Percentiles rank a stretch among this genome's conserved stretches.
These are phyloP conservation scores for Stemphylium beticola DNA, from an alignment of 2,329 filamentous ascomycete species.

Conservation along the genomic window DNA sequence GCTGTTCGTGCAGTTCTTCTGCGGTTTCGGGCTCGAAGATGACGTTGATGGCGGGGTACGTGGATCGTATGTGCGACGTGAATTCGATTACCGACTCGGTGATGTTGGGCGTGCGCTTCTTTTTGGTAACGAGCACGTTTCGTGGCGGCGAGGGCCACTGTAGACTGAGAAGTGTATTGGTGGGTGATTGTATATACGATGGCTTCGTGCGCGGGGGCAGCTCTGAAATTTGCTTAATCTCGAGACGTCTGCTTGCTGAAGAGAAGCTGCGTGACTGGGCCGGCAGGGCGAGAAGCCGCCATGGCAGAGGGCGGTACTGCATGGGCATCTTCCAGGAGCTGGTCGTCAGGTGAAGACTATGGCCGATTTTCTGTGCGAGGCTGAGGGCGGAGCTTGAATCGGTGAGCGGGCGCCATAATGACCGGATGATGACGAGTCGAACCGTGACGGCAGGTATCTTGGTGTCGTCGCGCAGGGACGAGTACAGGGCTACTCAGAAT, in stretches of 20 bases:
- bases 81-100: slow-evolving; percentile 65
- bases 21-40: slow-evolving; percentile 83
- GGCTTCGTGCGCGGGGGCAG: slow-evolving; percentile 45
- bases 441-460: not conserved
- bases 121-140: slow-evolving; percentile 73
- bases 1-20: slow-evolving; percentile 68
- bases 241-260: slow-evolving; percentile 24
- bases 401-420: slow-evolving; percentile 21
- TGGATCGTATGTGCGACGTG: slow-evolving; percentile 72
- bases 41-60: slow-evolving; percentile 81
- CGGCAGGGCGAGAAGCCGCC: slow-evolving; percentile 24
- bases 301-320: slow-evolving; percentile 31
- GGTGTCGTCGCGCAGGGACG: not conserved
- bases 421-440: slow-evolving; percentile 9
- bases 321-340: slow-evolving; percentile 24
- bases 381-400: slow-evolving; percentile 15
- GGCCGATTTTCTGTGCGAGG: slow-evolving; percentile 7
- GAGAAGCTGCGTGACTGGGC: slow-evolving; percentile 32
- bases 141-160: slow-evolving; percentile 72
- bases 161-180: slow-evolving; percentile 67
- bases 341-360: not conserved
- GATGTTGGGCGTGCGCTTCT: slow-evolving; percentile 63
- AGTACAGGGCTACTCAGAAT: not conserved
- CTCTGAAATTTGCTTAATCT: slow-evolving; percentile 38
- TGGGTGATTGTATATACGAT: slow-evolving; percentile 58